Evolutionary conservation across 345 rosid genomes (phyloP), one percentile per base, ranked within the genome.

Genomic region (Eutrema yunnanense): DNA sequence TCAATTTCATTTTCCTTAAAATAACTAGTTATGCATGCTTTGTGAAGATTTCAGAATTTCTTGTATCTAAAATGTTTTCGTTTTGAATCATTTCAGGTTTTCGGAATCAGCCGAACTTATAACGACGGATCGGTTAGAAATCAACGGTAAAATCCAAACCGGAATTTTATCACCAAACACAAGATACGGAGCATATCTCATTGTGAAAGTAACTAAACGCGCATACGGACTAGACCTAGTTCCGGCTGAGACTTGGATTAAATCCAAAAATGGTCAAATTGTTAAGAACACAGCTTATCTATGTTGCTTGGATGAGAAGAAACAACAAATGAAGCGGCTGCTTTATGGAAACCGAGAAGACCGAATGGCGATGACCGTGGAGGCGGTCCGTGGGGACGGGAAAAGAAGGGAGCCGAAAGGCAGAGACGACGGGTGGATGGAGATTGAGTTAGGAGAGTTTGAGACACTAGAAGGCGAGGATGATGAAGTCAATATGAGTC

Each of bases 401-500:
- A 62, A 71, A 33, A 70, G 44, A 57, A 65, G 59, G 11, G 37
- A 51, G 7, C 71, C 63, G 14, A 6, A 34, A 8, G 73, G 71
- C 46, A 50, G 83, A 22, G 64, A 73, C 40, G 85, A 86, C 46
- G 87, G 84, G 13, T 86, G 86, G 87, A 54, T 71, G 43, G 86
- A 79, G 82, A 77, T 84, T 32, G 85, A 84, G 73, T 53, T 86
- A 53, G 86, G 87, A 22, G 73, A 77, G 14, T 86, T 84, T 40
- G 82, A 72, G 57, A 78, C 73, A 9, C 27, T 34, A 26, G 75
- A 73, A 36, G 71, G 62, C 58, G 68, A 71, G 5, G 74, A 62
- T 74, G 68, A 56, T 46, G 61, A 76, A 36, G 64, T 80, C 14
- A 71, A 9, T 34, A 76, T 83, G 76, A 67, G 84, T 37, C 71